Evolutionary conservation across 2,329 filamentous ascomycete genomes (phyloP).

Genomic region (Bipolaris cookei): DNA sequence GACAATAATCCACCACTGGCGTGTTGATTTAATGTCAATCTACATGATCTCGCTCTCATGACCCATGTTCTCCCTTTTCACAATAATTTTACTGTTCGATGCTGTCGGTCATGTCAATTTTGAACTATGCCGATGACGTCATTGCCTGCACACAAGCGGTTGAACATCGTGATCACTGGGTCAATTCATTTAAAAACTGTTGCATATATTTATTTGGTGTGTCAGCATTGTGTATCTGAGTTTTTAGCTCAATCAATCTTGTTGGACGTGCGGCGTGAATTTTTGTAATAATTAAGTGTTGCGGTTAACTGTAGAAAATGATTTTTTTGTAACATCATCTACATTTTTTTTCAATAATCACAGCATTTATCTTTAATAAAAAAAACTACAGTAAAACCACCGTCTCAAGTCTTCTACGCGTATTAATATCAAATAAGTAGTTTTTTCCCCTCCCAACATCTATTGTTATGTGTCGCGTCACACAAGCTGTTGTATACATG

Average conservation of each 20-base stretch:
- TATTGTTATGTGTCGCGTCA: no score
- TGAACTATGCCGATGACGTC: not conserved
- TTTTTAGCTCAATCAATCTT: not conserved
- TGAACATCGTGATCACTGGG: not conserved
- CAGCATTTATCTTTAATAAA: no score
- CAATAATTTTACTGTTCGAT: no score
- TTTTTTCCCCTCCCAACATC: no score
- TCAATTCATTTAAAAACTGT: not conserved
- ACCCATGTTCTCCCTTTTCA: no score
- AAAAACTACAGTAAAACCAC: no score
- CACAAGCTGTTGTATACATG: not conserved
- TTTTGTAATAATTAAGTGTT: not conserved
- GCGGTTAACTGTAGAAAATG: not conserved
- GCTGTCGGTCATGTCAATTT: not conserved
- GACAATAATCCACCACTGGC: no score
- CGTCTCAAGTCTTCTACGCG: no score
- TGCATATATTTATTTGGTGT: fast-evolving
- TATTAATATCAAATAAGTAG: no score
- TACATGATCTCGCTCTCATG: no score
- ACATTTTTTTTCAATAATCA: no score
- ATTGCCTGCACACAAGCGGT: fast-evolving
- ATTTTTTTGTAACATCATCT: not conserved
- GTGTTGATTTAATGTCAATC: no score
- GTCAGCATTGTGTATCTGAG: fast-evolving
- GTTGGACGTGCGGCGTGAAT: not conserved